phyloP scores from a whole-genome alignment of 106 monocot species.

The Dioscorea zingiberensis region DNA sequence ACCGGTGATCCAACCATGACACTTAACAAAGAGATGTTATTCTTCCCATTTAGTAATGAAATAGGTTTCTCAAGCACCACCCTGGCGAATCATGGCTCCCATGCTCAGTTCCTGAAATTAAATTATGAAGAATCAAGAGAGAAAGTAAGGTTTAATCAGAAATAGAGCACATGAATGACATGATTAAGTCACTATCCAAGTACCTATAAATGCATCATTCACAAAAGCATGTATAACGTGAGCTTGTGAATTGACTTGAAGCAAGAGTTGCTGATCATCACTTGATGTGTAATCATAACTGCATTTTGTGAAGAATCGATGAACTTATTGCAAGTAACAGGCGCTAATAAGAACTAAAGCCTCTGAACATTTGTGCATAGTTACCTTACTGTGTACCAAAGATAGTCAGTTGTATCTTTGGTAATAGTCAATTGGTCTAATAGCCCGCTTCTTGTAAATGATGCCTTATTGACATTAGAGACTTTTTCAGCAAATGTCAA shows the following conservation, averaged over 20 bases:
- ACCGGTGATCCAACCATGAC: slow-evolving; percentile 92
- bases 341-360: background rate
- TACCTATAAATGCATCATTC: slow-evolving; percentile 61
- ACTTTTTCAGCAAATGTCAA: slow-evolving; percentile 41
- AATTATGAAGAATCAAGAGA: slow-evolving; percentile 1
- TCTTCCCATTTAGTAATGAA: slow-evolving; percentile 40
- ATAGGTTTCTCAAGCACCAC: slow-evolving; percentile 31
- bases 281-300: slow-evolving; percentile 44
- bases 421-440: slow-evolving; percentile 63
- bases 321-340: background rate
- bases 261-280: slow-evolving; percentile 10
- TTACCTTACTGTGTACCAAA: slow-evolving; percentile 84
- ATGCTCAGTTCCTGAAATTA: slow-evolving; percentile 50
- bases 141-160: background rate
- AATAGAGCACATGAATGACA: too few species aligned
- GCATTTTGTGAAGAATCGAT: slow-evolving; percentile 12
- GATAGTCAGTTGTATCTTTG: slow-evolving; percentile 85
- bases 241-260: slow-evolving; percentile 54
- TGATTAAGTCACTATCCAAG: background rate
- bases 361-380: too few species aligned
- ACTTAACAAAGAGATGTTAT: slow-evolving; percentile 79
- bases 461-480: slow-evolving; percentile 4
- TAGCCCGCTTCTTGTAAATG: slow-evolving; percentile 25
- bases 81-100: slow-evolving; percentile 23
- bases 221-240: slow-evolving; percentile 82